Evolutionary conservation across 495 filamentous ascomycete genomes (phyloP), one percentile per base, ranked within the genome.

Genomic region (Trichoderma gamsii): DNA sequence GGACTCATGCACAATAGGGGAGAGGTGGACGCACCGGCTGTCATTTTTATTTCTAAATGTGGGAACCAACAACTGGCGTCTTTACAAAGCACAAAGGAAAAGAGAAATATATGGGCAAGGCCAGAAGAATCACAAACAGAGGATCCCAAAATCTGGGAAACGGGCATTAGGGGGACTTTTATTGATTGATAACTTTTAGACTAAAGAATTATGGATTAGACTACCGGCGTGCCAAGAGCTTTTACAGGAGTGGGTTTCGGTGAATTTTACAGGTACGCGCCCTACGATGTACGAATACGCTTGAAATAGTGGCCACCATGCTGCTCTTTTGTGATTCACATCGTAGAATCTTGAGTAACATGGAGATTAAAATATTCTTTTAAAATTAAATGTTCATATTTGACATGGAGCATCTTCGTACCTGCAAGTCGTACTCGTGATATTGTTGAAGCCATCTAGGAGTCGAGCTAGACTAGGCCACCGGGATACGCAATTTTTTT

Each of bases 11-110:
- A 52, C 21, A 38, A 38, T 38, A n/a, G 44, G 44, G 44, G 56
- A 11, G 56, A 25, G 21, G 25, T 11, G 35, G 56, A 61, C 56
- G 56, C 8, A 61, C 56, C 56, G 2, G 56, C 56, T 18, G 56
- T 32, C 56, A 61, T 61, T 61, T 32, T 61, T 61, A 61, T 61
- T 16, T 56, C 56, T 61, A 61, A 18, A 25, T 23, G 21, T 21
- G 15, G 15, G n/a, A 18, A 5, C n/a, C 15, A 49, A 49, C 44
- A 49, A n/a, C 15, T 49, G 15, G 18, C 13, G 43, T 18, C 13
- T 16, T 4, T 46, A 46, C 43, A 52, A 52, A n/a, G 49, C 49
- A 52, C 49, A 52, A 52, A 52, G 49, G 49, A 21, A 23, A 46
- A 18, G 4, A 16, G 18, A 23, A 3, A 23, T 7, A 52, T 38